Evolutionary conservation across 2,329 filamentous ascomycete species (phyloP).

Genomic region (Domatiomyces catenatus): DNA sequence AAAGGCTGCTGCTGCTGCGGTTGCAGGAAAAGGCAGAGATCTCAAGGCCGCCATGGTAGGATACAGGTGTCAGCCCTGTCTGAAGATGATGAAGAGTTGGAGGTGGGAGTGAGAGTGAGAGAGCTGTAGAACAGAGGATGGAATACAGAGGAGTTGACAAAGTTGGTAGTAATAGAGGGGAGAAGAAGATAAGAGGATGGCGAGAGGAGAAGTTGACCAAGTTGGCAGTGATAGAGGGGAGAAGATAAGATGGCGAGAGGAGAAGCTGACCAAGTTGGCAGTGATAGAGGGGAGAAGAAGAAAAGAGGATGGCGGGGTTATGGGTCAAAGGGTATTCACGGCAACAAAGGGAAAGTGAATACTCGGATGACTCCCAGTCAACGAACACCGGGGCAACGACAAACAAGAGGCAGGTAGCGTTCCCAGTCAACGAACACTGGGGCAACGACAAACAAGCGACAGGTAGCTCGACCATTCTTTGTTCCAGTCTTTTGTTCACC

Average conservation of each 20-base stretch:
- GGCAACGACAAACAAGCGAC: neutral
- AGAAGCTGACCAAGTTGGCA: conserved; percentile 3
- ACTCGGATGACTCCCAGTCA: neutral
- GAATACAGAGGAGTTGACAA: conserved; percentile 4
- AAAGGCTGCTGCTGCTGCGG: neutral
- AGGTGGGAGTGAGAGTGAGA: neutral
- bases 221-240: no score
- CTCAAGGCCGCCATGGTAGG: neutral
- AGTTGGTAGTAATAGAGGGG: neutral
- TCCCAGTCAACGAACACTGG: neutral
- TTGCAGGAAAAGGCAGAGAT: neutral
- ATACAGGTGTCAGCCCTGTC: neutral
- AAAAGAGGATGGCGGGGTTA: neutral
- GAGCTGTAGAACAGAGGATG: neutral
- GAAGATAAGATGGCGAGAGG: no score
- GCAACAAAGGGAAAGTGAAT: neutral
- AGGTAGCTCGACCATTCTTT: neutral
- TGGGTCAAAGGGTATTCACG: neutral
- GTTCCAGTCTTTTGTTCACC: neutral
- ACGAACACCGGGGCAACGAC: neutral
- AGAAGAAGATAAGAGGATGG: no score
- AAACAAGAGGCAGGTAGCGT: neutral
- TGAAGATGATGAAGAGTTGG: neutral
- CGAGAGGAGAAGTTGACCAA: no score
- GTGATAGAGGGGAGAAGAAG: no score